Evolutionary conservation across 768 basidiomycete species (phyloP).

Genomic region (Suillus sp.): DNA sequence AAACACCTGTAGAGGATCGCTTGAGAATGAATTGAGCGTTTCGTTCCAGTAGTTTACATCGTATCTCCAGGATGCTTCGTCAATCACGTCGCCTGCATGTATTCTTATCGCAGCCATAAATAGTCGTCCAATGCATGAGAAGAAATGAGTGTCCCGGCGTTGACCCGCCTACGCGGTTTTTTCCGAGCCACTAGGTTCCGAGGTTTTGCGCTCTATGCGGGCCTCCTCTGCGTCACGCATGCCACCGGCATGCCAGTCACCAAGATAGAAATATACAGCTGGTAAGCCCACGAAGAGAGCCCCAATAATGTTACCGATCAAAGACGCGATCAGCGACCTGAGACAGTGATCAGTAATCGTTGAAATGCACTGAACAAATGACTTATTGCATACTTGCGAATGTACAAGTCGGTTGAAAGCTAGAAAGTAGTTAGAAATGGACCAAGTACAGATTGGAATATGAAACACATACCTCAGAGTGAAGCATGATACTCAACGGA

Average conservation of each 20-base stretch:
- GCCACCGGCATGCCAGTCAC: slow-evolving; percentile 46
- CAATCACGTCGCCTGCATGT: not conserved
- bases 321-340: slow-evolving; percentile 65
- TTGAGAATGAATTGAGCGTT: not conserved
- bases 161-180: slow-evolving; percentile 6
- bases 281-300: slow-evolving; percentile 66
- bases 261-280: slow-evolving; percentile 63
- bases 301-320: slow-evolving; percentile 68
- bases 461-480: slow-evolving; percentile 52
- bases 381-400: slow-evolving; percentile 54
- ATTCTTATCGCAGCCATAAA: not conserved
- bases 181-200: slow-evolving; percentile 13
- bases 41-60: not conserved
- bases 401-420: slow-evolving; percentile 48
- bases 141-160: not conserved
- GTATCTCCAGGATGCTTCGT: not conserved
- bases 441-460: slow-evolving; percentile 39
- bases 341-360: not conserved
- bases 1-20: not conserved
- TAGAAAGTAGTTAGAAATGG: not conserved
- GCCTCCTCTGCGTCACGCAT: slow-evolving; percentile 44
- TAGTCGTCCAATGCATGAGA: not conserved
- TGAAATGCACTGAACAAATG: not conserved
- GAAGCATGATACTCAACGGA: slow-evolving; percentile 70
- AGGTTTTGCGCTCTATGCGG: slow-evolving; percentile 15